These are phyloP conservation scores for Argentina anserina DNA, from an alignment of 306 rosid genomes.

Conservation along the genomic window DNA sequence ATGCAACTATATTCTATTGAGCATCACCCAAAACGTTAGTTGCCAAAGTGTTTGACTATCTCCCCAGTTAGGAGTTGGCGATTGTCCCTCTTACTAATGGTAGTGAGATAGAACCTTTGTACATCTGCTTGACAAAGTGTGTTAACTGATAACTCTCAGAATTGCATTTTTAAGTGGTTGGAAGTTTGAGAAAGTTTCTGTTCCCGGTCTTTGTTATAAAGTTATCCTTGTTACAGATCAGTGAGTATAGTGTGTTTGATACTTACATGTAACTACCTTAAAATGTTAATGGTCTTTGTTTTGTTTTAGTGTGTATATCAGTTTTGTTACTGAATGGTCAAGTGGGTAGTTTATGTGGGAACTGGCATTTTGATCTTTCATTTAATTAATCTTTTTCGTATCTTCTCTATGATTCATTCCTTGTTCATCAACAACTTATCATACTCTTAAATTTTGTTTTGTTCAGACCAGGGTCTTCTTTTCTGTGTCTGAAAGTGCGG, in stretches of 20 bases:
- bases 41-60: background rate
- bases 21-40: background rate
- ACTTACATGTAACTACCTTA: background rate
- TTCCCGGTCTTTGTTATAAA: background rate
- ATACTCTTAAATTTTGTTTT: conserved; percentile 8
- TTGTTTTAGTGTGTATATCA: background rate
- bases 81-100: background rate
- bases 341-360: background rate
- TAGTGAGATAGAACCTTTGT: background rate
- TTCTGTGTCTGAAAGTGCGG: conserved; percentile 78
- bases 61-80: background rate
- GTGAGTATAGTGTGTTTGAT: background rate
- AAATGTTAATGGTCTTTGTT: background rate
- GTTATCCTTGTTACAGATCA: background rate
- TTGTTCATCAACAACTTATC: conserved; percentile 6
- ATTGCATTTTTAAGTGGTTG: background rate
- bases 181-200: background rate
- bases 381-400: too few species aligned
- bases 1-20: background rate
- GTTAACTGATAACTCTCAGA: background rate
- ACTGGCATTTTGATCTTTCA: background rate
- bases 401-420: background rate
- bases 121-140: background rate
- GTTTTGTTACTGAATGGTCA: background rate
- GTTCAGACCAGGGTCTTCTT: conserved; percentile 84